Percentiles rank a stretch among this genome's conserved stretches.
phyloP scores from a whole-genome alignment of 192 early-diverging fungal species.

The Gonapodya prolifera region DNA sequence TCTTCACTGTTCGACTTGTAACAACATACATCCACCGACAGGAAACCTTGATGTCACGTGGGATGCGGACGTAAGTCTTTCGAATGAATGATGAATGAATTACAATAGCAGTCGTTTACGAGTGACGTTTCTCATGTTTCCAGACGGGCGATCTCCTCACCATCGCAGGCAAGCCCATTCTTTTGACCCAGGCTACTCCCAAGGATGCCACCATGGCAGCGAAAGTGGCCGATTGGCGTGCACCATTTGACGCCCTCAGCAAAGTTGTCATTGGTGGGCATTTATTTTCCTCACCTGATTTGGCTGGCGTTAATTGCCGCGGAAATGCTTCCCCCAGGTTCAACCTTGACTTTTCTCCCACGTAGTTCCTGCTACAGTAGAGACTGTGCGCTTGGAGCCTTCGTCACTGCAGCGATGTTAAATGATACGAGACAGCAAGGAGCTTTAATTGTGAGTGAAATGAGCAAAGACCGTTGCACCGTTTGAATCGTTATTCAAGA shows the following conservation, averaged over 20 bases:
- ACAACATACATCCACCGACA: too few relatives aligned
- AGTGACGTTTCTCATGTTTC: too few relatives aligned
- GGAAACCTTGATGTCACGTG: too few relatives aligned
- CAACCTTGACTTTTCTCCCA: neutral
- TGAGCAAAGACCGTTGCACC: too few relatives aligned
- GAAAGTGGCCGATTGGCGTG: constrained; percentile 26
- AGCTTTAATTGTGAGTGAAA: too few relatives aligned
- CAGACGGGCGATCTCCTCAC: constrained; percentile 35
- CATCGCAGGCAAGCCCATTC: constrained; percentile 44
- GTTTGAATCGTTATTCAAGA: too few relatives aligned
- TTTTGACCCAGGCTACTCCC: constrained; percentile 35
- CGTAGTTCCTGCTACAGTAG: neutral
- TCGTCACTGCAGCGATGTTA: constrained; percentile 55
- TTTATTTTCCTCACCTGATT: constrained; percentile 22
- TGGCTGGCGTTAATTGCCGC: constrained; percentile 22
- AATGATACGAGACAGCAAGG: too few relatives aligned
- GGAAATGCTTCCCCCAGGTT: neutral
- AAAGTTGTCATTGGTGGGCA: constrained; percentile 28
- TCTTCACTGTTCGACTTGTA: too few relatives aligned
- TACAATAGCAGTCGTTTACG: too few relatives aligned
- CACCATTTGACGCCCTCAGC: constrained; percentile 29
- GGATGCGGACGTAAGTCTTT: too few relatives aligned
- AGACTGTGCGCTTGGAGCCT: constrained; percentile 46
- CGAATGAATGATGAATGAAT: too few relatives aligned
- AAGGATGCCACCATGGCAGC: constrained; percentile 26